Percentiles rank a stretch among this genome's conserved stretches.
These are phyloP conservation scores for Glebionis coronaria DNA, from an alignment of 129 eudicot species.

Conservation along the genomic window DNA sequence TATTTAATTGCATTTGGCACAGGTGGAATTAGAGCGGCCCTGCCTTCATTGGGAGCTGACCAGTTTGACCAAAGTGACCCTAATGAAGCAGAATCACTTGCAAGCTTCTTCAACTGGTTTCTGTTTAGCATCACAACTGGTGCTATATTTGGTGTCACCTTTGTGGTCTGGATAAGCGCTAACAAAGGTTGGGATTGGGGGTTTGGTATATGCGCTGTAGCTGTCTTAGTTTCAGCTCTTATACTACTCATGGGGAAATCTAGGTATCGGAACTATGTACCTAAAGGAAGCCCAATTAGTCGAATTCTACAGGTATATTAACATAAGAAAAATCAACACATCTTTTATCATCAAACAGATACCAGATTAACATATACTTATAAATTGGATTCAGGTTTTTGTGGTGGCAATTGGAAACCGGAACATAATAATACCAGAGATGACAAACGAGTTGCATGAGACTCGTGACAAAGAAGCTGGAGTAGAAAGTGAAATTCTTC, in stretches of 20 bases:
- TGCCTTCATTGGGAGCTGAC: conserved; percentile 80
- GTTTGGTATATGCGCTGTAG: conserved; percentile 49
- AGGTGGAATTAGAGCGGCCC: conserved; percentile 63
- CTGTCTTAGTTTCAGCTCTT: conserved; percentile 44
- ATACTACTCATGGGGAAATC: conserved; percentile 67
- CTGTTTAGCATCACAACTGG: conserved; percentile 51
- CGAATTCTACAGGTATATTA: conserved; percentile 57
- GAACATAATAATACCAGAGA: conserved; percentile 52
- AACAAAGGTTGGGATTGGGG: conserved; percentile 84
- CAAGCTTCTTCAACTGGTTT: conserved; percentile 74
- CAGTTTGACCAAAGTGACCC: conserved; percentile 75
- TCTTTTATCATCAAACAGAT: background rate
- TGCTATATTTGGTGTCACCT: conserved; percentile 63
- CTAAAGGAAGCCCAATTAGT: conserved; percentile 59
- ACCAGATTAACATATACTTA: background rate
- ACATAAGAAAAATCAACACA: background rate
- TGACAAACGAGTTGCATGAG: conserved; percentile 55
- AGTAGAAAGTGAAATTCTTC: conserved; percentile 39
- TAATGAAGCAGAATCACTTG: conserved; percentile 46
- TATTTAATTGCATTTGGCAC: conserved; percentile 65
- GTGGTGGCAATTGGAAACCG: conserved; percentile 67
- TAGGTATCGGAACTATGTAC: conserved; percentile 48
- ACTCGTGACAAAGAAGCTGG: conserved; percentile 51
- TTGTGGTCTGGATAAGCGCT: conserved; percentile 61
- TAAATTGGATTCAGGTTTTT: conserved; percentile 47